Base-by-base conservation (phyloP, 2,329 filamentous ascomycete species). In the Gaeumannomyces sp. region DNA sequence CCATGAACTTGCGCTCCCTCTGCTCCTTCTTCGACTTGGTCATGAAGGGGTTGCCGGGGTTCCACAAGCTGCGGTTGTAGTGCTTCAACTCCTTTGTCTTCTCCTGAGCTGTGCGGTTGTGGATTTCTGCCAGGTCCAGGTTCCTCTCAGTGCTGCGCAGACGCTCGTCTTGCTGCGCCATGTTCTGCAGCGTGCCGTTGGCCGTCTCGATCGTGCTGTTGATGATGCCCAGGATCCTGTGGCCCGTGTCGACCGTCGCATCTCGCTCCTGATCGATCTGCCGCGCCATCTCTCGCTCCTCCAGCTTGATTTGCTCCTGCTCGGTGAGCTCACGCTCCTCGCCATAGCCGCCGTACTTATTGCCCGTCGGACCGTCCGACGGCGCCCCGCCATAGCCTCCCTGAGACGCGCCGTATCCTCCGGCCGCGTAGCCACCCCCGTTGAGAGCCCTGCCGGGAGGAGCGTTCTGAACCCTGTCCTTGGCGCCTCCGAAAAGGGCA, bases 61-160 rank as follows among this genome's bases (percentile, higher is more conserved):
- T 64, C 62, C 82, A 97, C 92, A 97, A 96, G 79, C 89, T 93
- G 68, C 89, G 83, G 76, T 97, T 96, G 62, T 96, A 81, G 1
- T 86, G 91, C 79, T 94, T 94, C 53, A 97, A 80, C 73, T 97
- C 92, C 61, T 87, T 85, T 1, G 92, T 89, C 70, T 91, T 90
- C 69, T 93, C 91, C 70, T 93, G 88, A 0, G 91, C 91, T 66
- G 90, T 80, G 65, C 87, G 85, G 70, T 91, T 91, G 73, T 93
- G 88, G 68, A 89, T 89, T n/a, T 85, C 79, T 4, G 92, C 90
- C 68, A 91, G 81, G 71, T 97, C 92, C 65, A 97, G 82, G 71
- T 94, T 92, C 76, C 86, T 86, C 75, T 96, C 91, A 0, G 90
- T 91, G 72, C 93, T 92, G 73, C 93, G 86, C 64, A 96, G 83